These are phyloP conservation scores for Coniochaeta prunicola DNA, from an alignment of 2,329 filamentous ascomycete species.

Conservation along the genomic window DNA sequence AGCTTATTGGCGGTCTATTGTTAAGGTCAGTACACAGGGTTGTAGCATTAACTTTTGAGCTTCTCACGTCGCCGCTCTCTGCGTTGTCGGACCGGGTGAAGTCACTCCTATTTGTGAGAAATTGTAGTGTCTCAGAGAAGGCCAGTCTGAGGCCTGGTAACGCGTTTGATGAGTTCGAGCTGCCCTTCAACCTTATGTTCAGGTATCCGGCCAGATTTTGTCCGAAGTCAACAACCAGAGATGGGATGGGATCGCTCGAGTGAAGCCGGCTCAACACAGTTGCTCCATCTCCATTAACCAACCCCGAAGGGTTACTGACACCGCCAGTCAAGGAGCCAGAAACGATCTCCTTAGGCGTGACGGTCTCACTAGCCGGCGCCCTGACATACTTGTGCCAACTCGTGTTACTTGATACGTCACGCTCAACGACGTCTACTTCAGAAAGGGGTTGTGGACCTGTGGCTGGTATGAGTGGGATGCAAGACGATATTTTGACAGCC, in stretches of 20 bases:
- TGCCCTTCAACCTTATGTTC: slow-evolving; percentile 32
- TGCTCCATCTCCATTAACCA: slow-evolving; percentile 19
- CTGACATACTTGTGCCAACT: slow-evolving; percentile 11
- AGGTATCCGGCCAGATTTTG: slow-evolving; percentile 37
- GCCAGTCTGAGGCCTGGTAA: slow-evolving; percentile 35
- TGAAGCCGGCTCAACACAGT: slow-evolving; percentile 23
- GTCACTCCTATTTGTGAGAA: slow-evolving; percentile 34
- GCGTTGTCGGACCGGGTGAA: slow-evolving; percentile 41
- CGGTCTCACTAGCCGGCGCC: slow-evolving; percentile 4
- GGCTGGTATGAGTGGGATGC: not conserved
- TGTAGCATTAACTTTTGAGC: not conserved
- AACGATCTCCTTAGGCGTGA: slow-evolving; percentile 5
- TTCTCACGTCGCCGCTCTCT: slow-evolving; percentile 13
- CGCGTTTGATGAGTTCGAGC: slow-evolving; percentile 13
- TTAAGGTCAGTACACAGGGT: not conserved
- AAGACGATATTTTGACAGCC: not conserved
- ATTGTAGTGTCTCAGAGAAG: slow-evolving; percentile 41
- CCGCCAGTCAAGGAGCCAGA: slow-evolving; percentile 19
- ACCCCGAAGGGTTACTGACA: slow-evolving; percentile 27
- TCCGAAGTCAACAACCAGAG: slow-evolving; percentile 42
- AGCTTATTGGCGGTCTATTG: slow-evolving; percentile 7
- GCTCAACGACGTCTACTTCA: not conserved
- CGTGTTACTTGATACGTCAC: not conserved
- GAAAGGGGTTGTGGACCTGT: not conserved
- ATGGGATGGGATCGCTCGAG: slow-evolving; percentile 19